Evolutionary conservation across 2,329 filamentous ascomycete genomes (phyloP), one percentile per base, ranked within the genome.

Genomic region (Xylariaceae sp.): DNA sequence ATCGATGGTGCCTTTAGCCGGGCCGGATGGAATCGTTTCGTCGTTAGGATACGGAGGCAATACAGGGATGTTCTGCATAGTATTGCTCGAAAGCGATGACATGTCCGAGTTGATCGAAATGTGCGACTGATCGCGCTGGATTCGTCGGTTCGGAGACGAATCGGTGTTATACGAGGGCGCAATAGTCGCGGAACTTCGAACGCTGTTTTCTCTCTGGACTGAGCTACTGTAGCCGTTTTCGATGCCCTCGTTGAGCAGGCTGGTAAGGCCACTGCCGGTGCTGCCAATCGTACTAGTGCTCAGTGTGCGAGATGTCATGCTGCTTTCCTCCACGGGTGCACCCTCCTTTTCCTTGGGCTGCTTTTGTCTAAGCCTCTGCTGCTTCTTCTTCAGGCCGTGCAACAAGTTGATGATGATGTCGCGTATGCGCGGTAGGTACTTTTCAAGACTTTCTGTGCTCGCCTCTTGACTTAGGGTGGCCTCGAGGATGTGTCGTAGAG

Each of bases 321-420:
- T 66, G 30, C 66, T 69, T 4, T 72, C 69, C 56, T 75, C 75
- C 5, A 74, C 74, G 48, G 66, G 69, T 53, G 59, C 67, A 45
- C 76, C 78, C 55, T 83, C 76, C 81, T 78, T 81, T 9, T 87
- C 84, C 59, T 81, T 78, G 3, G 78, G 73, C 66, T 86, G 82
- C 64, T 82, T 86, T 68, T 87, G 84, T 34, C 85, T 78, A 69
- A 99, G 76, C 68, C 92, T 90, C 71, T 96, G 92, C 72, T 99
- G 94, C 74, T 99, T 99, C 74, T 93, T 88, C 78, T 99, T 99
- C 64, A 99, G 77, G 2, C 94, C 94, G 73, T 99, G 94, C 7
- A 99, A 82, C 35, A 99, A 80, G 72, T 96, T 97, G 74, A 99
- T 97, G 72, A 99, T 99, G 69, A 99, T 99, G 74, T 99, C 94